These are phyloP conservation scores for Citrullus amarus DNA, from an alignment of 306 rosid species.

Conservation along the genomic window DNA sequence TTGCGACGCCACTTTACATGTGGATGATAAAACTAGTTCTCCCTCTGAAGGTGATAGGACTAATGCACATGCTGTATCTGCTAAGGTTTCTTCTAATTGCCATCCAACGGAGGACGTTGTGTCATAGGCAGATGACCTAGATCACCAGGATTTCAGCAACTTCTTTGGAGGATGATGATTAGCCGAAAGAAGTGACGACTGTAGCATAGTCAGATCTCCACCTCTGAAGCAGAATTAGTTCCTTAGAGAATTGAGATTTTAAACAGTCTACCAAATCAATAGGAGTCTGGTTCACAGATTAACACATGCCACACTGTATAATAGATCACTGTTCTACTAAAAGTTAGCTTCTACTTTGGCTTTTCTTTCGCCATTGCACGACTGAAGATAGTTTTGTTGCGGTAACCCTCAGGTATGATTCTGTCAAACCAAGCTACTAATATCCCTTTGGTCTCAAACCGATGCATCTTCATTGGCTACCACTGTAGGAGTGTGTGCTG, in stretches of 20 bases:
- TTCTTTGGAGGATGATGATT: constrained; percentile 13
- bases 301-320: constrained; percentile 22
- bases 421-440: constrained; percentile 43
- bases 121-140: constrained; percentile 20
- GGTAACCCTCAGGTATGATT: constrained; percentile 32
- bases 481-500: not conserved
- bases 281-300: constrained; percentile 24
- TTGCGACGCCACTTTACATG: not conserved
- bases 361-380: constrained; percentile 29
- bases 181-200: constrained; percentile 9
- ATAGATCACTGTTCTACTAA: constrained; percentile 22
- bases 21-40: not conserved
- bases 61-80: not conserved
- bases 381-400: constrained; percentile 24
- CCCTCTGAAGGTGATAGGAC: not conserved
- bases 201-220: constrained; percentile 3
- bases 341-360: constrained; percentile 23
- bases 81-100: not conserved
- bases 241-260: constrained; percentile 5
- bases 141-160: constrained; percentile 10
- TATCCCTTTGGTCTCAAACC: constrained; percentile 10
- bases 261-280: constrained; percentile 16
- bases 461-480: not conserved
- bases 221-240: constrained; percentile 13
- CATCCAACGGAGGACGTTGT: not conserved